phyloP scores from a whole-genome alignment of 805 yeast species.

The Metschnikowia sp. region DNA sequence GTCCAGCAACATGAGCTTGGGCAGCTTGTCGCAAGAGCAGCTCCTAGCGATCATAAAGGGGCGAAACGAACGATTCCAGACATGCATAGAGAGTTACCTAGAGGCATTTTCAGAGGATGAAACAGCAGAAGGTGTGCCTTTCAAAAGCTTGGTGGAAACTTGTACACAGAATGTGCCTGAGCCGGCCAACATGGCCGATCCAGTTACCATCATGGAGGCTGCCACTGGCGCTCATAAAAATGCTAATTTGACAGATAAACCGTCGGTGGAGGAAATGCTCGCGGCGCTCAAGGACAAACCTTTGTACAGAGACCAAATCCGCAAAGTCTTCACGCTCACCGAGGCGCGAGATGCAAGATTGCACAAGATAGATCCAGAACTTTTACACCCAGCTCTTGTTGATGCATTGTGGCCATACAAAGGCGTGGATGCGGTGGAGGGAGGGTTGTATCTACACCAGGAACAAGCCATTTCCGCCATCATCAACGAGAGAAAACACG shows the following conservation, averaged over 20 bases:
- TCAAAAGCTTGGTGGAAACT: conserved; percentile 32
- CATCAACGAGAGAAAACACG: conserved; percentile 50
- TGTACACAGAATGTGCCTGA: conserved; percentile 46
- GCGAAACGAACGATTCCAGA: conserved; percentile 50
- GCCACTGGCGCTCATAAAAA: neutral
- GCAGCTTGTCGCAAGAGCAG: conserved; percentile 51
- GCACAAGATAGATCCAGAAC: conserved; percentile 38
- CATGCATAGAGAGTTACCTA: conserved; percentile 17
- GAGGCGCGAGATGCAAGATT: conserved; percentile 46
- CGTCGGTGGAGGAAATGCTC: conserved; percentile 41
- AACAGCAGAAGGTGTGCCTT: conserved; percentile 35
- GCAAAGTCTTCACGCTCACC: conserved; percentile 44
- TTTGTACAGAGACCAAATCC: conserved; percentile 63
- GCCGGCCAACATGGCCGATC: conserved; percentile 51
- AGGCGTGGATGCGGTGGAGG: conserved; percentile 38
- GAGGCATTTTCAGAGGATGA: conserved; percentile 23
- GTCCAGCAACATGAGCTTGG: conserved; percentile 44
- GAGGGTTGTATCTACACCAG: conserved; percentile 74
- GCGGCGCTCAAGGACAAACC: conserved; percentile 43
- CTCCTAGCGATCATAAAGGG: conserved; percentile 58
- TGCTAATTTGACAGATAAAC: conserved; percentile 8
- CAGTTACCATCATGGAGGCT: conserved; percentile 44
- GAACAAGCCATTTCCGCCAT: conserved; percentile 67
- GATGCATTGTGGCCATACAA: conserved; percentile 48
- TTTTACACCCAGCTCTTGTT: conserved; percentile 46